These are phyloP conservation scores for Wickerhamomyces mucosus DNA, from an alignment of 805 yeast genomes.

Conservation along the genomic window DNA sequence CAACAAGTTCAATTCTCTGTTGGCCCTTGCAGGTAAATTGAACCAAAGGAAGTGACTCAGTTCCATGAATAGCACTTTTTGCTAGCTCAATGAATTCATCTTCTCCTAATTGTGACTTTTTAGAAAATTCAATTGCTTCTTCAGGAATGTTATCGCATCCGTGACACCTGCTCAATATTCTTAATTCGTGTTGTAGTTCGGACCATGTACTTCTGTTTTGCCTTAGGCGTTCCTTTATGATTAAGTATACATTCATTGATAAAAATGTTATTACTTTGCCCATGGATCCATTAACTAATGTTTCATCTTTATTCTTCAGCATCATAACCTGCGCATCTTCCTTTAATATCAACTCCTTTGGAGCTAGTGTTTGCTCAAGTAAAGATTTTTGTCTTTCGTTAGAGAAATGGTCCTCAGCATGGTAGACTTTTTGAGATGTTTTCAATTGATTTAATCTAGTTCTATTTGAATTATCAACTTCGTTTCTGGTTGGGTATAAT, in stretches of 20 bases:
- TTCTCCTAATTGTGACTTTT: slow-evolving; percentile 7
- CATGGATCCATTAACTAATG: slow-evolving; percentile 82
- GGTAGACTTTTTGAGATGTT: slow-evolving; percentile 36
- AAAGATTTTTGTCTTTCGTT: slow-evolving; percentile 13
- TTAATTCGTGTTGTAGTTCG: slow-evolving; percentile 16
- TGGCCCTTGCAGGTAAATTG: slow-evolving; percentile 30
- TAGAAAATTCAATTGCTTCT: slow-evolving; percentile 20
- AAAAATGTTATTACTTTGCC: slow-evolving; percentile 53
- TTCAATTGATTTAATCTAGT: slow-evolving; percentile 38
- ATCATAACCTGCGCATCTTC: slow-evolving; percentile 93
- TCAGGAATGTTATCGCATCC: slow-evolving; percentile 16
- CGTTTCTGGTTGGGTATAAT: slow-evolving; percentile 74
- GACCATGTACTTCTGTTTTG: slow-evolving; percentile 1
- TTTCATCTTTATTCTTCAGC: slow-evolving; percentile 68
- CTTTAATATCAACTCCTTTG: slow-evolving; percentile 51
- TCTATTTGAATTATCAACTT: slow-evolving; percentile 71
- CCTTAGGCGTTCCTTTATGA: no score
- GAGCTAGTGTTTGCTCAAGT: slow-evolving; percentile 65
- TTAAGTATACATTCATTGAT: slow-evolving; percentile 18
- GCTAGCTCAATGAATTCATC: slow-evolving; percentile 12
- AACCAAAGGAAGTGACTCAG: slow-evolving; percentile 32
- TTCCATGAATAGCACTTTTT: slow-evolving; percentile 6
- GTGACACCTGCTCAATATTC: slow-evolving; percentile 24
- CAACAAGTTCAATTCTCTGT: slow-evolving; percentile 11
- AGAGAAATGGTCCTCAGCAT: slow-evolving; percentile 33